A percentile compares a stretch with the other conserved stretches of the same genome.
Conservation (phyloP, 495 filamentous ascomycete species). For the Alectoria sarmentosa region DNA sequence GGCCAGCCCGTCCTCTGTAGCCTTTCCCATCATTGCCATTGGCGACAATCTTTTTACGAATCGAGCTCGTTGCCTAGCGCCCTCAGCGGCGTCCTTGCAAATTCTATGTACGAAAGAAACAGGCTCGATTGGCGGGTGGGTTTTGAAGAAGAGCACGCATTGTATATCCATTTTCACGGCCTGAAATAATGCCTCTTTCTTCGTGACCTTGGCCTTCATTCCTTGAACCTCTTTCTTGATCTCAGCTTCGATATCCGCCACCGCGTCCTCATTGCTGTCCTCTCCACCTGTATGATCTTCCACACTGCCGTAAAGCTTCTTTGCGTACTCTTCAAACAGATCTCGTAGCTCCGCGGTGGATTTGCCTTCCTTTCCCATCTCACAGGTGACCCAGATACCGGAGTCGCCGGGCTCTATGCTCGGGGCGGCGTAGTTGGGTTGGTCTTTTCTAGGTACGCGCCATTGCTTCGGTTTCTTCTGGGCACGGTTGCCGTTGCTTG, state of each 20-base stretch:
- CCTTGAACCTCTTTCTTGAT: slow-evolving; percentile 70
- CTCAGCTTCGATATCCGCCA: slow-evolving; percentile 71
- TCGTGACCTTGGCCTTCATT: slow-evolving; percentile 45
- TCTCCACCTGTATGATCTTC: slow-evolving; percentile 1
- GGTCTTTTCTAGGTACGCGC: slow-evolving; percentile 22
- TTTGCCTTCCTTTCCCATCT: slow-evolving; percentile 69
- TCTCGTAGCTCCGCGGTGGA: slow-evolving; percentile 64
- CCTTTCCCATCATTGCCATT: slow-evolving; percentile 66
- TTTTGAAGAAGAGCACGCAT: slow-evolving; percentile 62
- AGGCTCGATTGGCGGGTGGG: slow-evolving; percentile 64
- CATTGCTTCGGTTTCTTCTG: slow-evolving; percentile 27
- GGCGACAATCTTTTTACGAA: slow-evolving; percentile 84
- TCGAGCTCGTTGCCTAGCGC: slow-evolving; percentile 54
- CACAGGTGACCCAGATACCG: slow-evolving; percentile 87
- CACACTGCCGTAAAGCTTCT: slow-evolving; percentile 36
- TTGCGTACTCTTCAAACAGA: slow-evolving; percentile 57
- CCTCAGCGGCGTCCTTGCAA: slow-evolving; percentile 54
- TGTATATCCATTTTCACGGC: slow-evolving; percentile 65
- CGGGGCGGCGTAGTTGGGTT: slow-evolving; percentile 10
- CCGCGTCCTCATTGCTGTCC: slow-evolving; percentile 32
- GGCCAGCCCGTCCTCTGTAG: slow-evolving; percentile 65
- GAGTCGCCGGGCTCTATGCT: slow-evolving; percentile 65
- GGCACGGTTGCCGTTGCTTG: neutral
- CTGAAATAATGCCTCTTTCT: slow-evolving; percentile 46
- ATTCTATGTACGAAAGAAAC: slow-evolving; percentile 70